Conservation (phyloP, 768 basidiomycete species). For the Amanita rimosa region DNA sequence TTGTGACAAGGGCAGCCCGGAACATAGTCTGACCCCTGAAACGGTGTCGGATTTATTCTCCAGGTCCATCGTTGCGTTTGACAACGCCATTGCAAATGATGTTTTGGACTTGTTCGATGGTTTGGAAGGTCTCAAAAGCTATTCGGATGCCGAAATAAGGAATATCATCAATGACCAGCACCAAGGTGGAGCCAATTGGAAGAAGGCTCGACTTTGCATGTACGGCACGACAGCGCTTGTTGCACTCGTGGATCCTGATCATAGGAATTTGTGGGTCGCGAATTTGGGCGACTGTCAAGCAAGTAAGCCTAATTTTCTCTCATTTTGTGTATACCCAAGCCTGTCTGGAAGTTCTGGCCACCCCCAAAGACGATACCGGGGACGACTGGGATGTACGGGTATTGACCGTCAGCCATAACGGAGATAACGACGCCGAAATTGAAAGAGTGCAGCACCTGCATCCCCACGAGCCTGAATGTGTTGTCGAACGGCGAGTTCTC, state of each 20-base stretch:
- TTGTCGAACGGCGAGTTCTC: conserved; percentile 55
- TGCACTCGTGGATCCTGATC: conserved; percentile 58
- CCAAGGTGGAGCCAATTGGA: conserved; percentile 45
- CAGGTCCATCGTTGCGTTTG: conserved; percentile 47
- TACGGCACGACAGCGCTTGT: conserved; percentile 73
- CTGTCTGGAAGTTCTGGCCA: conserved; percentile 34
- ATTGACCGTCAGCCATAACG: conserved; percentile 61
- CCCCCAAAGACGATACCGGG: conserved; percentile 23
- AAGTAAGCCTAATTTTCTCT: conserved; percentile 28
- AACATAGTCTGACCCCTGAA: conserved; percentile 22
- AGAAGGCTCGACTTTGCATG: conserved; percentile 61
- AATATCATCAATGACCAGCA: conserved; percentile 55
- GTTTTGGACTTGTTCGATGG: conserved; percentile 54
- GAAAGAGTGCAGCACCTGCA: conserved; percentile 53
- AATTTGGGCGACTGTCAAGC: conserved; percentile 78
- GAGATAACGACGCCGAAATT: conserved; percentile 54
- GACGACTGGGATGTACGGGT: conserved; percentile 50
- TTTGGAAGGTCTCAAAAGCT: conserved; percentile 33
- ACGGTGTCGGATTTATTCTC: conserved; percentile 46
- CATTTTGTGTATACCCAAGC: not conserved
- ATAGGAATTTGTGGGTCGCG: conserved; percentile 65
- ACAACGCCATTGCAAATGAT: conserved; percentile 57
- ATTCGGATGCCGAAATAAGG: conserved; percentile 46
- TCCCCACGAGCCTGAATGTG: conserved; percentile 58
- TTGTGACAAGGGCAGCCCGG: conserved; percentile 23